Evolutionary conservation across 495 filamentous ascomycete genomes (phyloP), one percentile per base, ranked within the genome.

Genomic region (Neurospora terricola): DNA sequence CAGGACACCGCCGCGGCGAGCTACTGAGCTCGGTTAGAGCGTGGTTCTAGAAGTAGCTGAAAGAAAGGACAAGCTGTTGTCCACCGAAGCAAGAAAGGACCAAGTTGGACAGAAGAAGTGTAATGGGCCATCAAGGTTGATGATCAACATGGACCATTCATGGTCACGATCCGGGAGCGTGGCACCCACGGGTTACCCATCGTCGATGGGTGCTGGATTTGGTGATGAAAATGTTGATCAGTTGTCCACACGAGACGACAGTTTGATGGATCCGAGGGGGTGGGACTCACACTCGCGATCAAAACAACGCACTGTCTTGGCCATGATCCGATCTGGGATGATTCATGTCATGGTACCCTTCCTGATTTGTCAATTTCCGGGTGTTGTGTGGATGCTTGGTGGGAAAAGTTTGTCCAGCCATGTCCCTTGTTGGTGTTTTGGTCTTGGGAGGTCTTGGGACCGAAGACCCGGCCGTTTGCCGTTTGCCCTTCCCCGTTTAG

Each of bases 401-500:
- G 69, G 38, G 39, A 72, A 36, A 38, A 34, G 1, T 36, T 30
- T 66, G 43, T 34, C 43, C 43, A 37, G 18, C n/a, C 36, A 21
- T 71, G 9, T 71, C 14, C 38, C 38, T 30, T 71, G 37, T 59
- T 18, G 12, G n/a, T 34, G 34, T 62, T 34, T 8, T 62, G 27
- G 54, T 12, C 18, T 48, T 21, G 43, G 43, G 1, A n/a, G 7
- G 7, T 54, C 21, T 62, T 62, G 54, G 16, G 18, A 66, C 42
- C 12, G 23, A 5, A 12, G 43, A 6, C 3, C n/a, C 70, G 23
- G 43, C 42, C 37, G 70, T 45, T 23, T 30, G n/a, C n/a, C n/a
- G n/a, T n/a, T n/a, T n/a, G n/a, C n/a, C n/a, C 23, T 30, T 37
- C 30, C 6, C 36, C 37, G 69, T 66, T 75, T 73, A 75, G 69